Conservation (phyloP, 192 early-diverging fungal species). For the Backusella parvicylindrica region DNA sequence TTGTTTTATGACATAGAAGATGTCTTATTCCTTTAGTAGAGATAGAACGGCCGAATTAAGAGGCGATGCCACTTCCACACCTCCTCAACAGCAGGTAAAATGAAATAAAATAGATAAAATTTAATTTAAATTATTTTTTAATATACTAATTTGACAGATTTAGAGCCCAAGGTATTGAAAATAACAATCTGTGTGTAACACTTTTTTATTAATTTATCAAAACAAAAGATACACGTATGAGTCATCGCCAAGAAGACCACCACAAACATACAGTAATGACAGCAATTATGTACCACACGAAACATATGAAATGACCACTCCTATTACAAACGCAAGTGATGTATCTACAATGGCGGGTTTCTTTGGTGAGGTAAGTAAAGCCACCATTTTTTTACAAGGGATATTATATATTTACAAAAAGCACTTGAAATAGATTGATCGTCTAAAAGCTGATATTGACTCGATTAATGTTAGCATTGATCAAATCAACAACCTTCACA, state of each 20-base stretch:
- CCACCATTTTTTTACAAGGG: background rate
- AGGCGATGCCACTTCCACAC: background rate
- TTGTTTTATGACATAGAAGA: background rate
- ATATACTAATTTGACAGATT: conserved; percentile 2
- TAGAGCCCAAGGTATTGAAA: background rate
- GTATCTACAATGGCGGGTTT: conserved; percentile 7
- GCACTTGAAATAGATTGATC: conserved; percentile 4
- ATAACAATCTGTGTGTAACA: background rate
- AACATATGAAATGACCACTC: conserved; percentile 14
- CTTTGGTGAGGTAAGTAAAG: conserved; percentile 18
- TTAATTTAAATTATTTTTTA: background rate
- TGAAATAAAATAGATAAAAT: background rate
- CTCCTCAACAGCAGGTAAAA: background rate
- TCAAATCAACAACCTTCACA: conserved; percentile 12
- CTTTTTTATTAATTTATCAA: background rate
- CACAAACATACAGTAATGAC: background rate
- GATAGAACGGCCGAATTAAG: conserved; percentile 28
- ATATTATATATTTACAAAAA: background rate
- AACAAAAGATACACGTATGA: background rate
- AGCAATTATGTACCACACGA: background rate
- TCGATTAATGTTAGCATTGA: conserved; percentile 5
- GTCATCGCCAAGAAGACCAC: background rate
- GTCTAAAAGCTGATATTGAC: conserved; percentile 14
- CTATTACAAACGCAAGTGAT: background rate
- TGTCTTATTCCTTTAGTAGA: conserved; percentile 26